Evolutionary conservation across 2,329 filamentous ascomycete species (phyloP), one percentile per base, ranked within the genome.

Genomic region (Corinectria fuckeliana): DNA sequence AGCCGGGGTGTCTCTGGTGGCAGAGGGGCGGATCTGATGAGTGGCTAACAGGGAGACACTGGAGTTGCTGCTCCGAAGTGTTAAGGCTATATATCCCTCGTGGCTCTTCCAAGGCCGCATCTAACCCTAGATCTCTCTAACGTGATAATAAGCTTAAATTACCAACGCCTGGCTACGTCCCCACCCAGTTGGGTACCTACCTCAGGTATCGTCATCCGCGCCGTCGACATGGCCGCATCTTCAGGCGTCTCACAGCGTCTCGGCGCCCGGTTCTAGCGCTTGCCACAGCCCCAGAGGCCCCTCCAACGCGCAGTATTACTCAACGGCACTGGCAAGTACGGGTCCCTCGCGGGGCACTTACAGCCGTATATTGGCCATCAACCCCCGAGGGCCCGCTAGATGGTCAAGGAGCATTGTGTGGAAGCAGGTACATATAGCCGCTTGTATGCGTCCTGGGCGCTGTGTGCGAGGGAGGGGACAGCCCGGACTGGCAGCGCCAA

Each of bases 131-230:
- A 59, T 65, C 66, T 62, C 58, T 52, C 32, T 51, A 63, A 65
- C 56, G 47, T 59, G 50, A 68, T 58, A 69, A 69, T 69, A 69
- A 69, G 67, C 67, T 69, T 69, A 69, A 69, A 69, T 69, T 61
- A 55, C 67, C 67, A 52, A 60, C 65, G 58, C 62, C 56, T 56
- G 30, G 16, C 50, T 58, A 47, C 47, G n/a, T 23, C 63, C 65
- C 69, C 67, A 54, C 56, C 38, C 48, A n/a, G 45, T 34, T 55
- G 21, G 45, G 50, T 58, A 18, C 36, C 36, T 38, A 42, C 48
- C 25, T 54, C 21, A 23, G 34, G 36, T 57, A 54, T 26, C 49
- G 47, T 50, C 50, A 50, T 58, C 63, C 56, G 42, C 60, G 36
- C 66, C 58, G 64, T 61, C 56, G 36, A 52, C 16, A 48, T 51